Evolutionary conservation across 2,329 filamentous ascomycete genomes (phyloP), one percentile per base, ranked within the genome.

Genomic region (Fragosphaeria purpurea): DNA sequence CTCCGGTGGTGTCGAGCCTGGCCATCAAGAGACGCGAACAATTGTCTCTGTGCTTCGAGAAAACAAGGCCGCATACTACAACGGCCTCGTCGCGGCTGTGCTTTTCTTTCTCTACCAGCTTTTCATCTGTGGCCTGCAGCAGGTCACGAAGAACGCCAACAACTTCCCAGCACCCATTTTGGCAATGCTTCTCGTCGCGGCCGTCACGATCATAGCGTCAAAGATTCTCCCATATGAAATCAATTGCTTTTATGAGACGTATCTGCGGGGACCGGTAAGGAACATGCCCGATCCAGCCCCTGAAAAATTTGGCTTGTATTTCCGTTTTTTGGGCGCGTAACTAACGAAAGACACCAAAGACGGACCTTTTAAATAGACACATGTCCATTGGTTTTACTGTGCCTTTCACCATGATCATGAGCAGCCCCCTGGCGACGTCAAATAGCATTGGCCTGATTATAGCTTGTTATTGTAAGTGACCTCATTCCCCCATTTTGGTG

Each of bases 361-460:
- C 74, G 30, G 67, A 76, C 45, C 66, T 76, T 8, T 65, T 77
- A 48, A 77, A 77, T 55, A 61, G 66, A 3, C 71, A 77, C 57
- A 68, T 77, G 55, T 73, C 74, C 0, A 58, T 76, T 6, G 74
- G 71, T 4, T 77, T 77, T 55, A 69, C 71, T 0, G 66, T 76
- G 3, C 74, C 75, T 0, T 66, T 77, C 3, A 61, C 75, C 2
- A 70, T 71, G 63, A 66, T 76, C 11, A 67, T 68, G 40, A 57
- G 62, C 53, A 67, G 6, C 56, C 65, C 9, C 54, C 70, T 7
- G 59, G 62, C 13, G 56, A 59, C 60, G 13, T 55, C 50, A 4
- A 60, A 62, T 50, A 59, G 55, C 0, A 65, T 76, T n/a, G 72
- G 66, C 5, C 58, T 67, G 13, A 66, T 76, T 7, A 65, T 73